These are phyloP conservation scores for Huntiella bhutanensis DNA, from an alignment of 2,329 filamentous ascomycete genomes.

Conservation along the genomic window DNA sequence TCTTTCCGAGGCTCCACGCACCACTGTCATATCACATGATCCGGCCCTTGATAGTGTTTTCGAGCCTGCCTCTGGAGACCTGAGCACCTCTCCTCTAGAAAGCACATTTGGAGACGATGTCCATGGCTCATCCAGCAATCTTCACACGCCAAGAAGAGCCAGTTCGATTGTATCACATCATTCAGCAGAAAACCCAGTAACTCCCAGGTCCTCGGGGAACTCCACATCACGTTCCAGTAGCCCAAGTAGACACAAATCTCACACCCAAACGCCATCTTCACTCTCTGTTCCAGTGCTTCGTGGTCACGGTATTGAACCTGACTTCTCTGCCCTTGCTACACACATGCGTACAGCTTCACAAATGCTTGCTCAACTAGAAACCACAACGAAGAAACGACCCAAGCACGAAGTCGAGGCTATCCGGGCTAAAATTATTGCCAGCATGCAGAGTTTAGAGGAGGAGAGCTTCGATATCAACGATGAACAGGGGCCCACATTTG, in stretches of 20 bases:
- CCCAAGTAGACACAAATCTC: constrained; percentile 27
- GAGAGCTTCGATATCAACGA: constrained; percentile 66
- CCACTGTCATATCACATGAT: constrained; percentile 22
- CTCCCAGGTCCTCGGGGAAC: constrained; percentile 50
- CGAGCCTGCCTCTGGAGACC: constrained; percentile 60
- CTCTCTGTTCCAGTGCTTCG: constrained; percentile 17
- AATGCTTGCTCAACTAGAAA: constrained; percentile 69
- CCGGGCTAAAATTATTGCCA: constrained; percentile 70
- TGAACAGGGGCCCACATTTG: constrained; percentile 54
- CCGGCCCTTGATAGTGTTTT: constrained; percentile 53
- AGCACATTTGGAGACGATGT: constrained; percentile 35
- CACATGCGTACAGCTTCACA: constrained; percentile 78
- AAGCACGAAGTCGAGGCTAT: constrained; percentile 68
- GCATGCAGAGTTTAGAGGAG: constrained; percentile 75
- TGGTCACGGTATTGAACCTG: constrained; percentile 46
- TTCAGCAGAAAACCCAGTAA: constrained; percentile 27
- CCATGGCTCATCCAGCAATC: neutral
- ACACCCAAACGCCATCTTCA: constrained; percentile 30
- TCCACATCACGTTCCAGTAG: constrained; percentile 50
- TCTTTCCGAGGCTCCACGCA: constrained; percentile 45
- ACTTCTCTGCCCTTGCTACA: constrained; percentile 65
- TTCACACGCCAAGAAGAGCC: constrained; percentile 16
- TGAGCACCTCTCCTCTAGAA: constrained; percentile 54
- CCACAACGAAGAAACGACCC: constrained; percentile 61
- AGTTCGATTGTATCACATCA: constrained; percentile 19